Evolutionary conservation across 495 filamentous ascomycete genomes (phyloP), one percentile per base, ranked within the genome.

Genomic region (Neurospora cerealis): DNA sequence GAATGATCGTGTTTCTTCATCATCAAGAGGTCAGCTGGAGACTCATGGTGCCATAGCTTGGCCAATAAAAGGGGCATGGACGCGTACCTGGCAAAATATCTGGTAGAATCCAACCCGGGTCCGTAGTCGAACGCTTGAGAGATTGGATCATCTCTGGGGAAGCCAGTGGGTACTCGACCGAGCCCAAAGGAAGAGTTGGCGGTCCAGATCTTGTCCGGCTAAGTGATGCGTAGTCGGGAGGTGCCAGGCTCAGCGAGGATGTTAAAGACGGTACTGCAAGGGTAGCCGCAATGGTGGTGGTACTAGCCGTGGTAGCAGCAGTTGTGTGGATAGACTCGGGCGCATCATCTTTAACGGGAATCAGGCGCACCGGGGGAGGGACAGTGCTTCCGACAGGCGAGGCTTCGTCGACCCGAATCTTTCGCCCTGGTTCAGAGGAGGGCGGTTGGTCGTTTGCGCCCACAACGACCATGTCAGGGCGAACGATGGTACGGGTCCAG

Each of bases 401-500:
- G 15, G 24, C 54, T 19, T 70, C 60, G 34, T 74, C 74, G 62
- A 78, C 73, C 17, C 72, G 75, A 41, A 78, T 72, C 60, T 74
- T 75, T 11, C 72, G 72, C 32, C 75, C 72, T 38, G 42, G 72
- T 34, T 76, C 46, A 10, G 71, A 41, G 42, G 62, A 54, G 21
- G 74, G 74, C 0, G 72, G 37, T 70, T 76, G 77, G 37, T 79
- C 80, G 69, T 83, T 82, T 17, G 82, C 83, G 60, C 83, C 82
- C 21, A 86, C 78, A 21, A 86, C 78, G 17, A 83, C 75, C 78
- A 81, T 82, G 66, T 80, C 71, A 21, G 81, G 74, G 3, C 77
- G 74, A 9, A 85, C 75, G 0, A 79, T 78, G 37, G 79, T 80
- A 0, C 79, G 77, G 10, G 83, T 85, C 84, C 84, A 86, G 32